These are phyloP conservation scores for Malassezia nana DNA, from an alignment of 1,284 basidiomycete genomes.

Conservation along the genomic window DNA sequence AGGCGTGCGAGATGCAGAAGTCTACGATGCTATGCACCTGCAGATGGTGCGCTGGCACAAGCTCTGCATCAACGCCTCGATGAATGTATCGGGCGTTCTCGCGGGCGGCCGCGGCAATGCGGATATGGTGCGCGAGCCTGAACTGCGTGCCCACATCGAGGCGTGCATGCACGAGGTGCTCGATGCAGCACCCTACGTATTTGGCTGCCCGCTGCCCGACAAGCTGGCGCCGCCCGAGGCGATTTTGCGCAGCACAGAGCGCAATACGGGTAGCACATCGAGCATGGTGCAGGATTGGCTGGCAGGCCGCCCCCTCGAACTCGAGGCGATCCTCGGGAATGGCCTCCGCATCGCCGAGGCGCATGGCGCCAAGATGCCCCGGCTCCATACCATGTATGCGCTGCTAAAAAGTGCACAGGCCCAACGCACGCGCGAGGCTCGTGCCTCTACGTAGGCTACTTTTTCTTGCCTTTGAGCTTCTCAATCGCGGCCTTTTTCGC, in stretches of 20 bases:
- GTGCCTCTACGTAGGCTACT: conserved; percentile 16
- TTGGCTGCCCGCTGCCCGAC: conserved; percentile 45
- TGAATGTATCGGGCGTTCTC: conserved; percentile 51
- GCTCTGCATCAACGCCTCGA: conserved; percentile 50
- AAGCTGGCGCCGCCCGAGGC: conserved; percentile 48
- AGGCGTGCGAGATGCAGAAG: conserved; percentile 50
- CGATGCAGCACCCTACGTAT: conserved; percentile 45
- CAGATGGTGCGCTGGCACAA: conserved; percentile 53
- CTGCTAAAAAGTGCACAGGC: conserved; percentile 42
- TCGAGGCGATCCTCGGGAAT: conserved; percentile 49
- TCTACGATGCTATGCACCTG: conserved; percentile 46
- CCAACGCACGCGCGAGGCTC: neutral
- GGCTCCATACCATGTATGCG: conserved; percentile 50
- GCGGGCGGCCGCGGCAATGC: conserved; percentile 49
- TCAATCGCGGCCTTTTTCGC: conserved; percentile 36
- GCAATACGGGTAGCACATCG: conserved; percentile 49
- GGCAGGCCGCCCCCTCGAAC: conserved; percentile 47
- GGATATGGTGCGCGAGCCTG: conserved; percentile 48
- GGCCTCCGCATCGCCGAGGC: conserved; percentile 47
- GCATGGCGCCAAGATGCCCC: conserved; percentile 48
- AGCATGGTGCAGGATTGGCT: conserved; percentile 52
- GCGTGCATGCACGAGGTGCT: conserved; percentile 51
- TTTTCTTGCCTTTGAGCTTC: conserved; percentile 32
- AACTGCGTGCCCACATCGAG: conserved; percentile 46
- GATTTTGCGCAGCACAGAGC: conserved; percentile 48